These are phyloP conservation scores for Microbotryomycetes sp. DNA, from an alignment of 1,284 basidiomycete genomes.

Conservation along the genomic window DNA sequence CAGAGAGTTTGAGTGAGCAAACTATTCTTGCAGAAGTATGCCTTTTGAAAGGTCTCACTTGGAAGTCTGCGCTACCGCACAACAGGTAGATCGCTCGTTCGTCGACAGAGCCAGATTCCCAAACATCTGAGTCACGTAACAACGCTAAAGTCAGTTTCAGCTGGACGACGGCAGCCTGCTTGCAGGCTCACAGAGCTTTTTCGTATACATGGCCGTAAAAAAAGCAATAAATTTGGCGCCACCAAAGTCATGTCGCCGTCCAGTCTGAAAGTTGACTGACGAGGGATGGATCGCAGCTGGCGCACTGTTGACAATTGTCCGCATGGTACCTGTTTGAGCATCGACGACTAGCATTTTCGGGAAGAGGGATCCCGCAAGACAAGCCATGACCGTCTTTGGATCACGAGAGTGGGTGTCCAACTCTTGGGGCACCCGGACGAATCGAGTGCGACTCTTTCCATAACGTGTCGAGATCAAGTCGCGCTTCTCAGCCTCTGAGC, in stretches of 20 bases:
- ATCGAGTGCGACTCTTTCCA: constrained; percentile 56
- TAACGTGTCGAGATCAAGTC: constrained; percentile 66
- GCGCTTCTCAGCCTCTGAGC: constrained; percentile 58
- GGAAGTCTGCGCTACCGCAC: constrained; percentile 88
- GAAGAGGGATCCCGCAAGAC: constrained; percentile 79
- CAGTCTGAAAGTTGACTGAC: constrained; percentile 69
- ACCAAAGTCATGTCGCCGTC: constrained; percentile 60
- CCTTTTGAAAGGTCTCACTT: constrained; percentile 38
- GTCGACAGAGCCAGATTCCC: constrained; percentile 88
- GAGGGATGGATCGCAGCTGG: constrained; percentile 81
- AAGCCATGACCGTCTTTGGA: constrained; percentile 65
- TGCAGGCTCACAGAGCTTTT: constrained; percentile 60
- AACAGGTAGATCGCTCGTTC: constrained; percentile 75
- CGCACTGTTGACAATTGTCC: constrained; percentile 83
- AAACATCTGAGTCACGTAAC: constrained; percentile 56
- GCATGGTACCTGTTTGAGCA: constrained; percentile 53
- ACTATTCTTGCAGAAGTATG: constrained; percentile 1
- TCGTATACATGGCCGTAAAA: constrained; percentile 90
- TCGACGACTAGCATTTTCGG: constrained; percentile 82
- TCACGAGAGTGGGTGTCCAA: constrained; percentile 62
- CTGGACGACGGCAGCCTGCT: neutral
- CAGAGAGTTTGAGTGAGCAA: neutral
- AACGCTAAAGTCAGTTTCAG: neutral
- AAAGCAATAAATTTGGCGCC: constrained; percentile 65
- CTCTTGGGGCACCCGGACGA: constrained; percentile 66